These are phyloP conservation scores for Periconia macrospinosa DNA, from an alignment of 2,329 filamentous ascomycete genomes.

Conservation along the genomic window DNA sequence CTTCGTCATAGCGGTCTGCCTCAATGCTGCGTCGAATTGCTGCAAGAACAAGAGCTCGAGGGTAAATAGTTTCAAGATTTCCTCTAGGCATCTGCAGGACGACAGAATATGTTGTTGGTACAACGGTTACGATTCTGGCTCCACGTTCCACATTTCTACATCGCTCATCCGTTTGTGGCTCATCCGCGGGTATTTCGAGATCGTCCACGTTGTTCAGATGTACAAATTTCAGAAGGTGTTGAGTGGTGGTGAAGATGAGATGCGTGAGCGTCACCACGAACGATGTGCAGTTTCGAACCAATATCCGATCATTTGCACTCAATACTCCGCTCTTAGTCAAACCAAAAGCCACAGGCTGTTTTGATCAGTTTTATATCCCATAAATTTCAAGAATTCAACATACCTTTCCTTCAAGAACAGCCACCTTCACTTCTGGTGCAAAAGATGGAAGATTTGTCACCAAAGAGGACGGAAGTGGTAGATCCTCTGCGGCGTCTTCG, in stretches of 20 bases:
- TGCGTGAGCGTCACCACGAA: slow-evolving; percentile 81
- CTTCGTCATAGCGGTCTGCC: slow-evolving; percentile 75
- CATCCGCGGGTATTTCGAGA: slow-evolving; percentile 80
- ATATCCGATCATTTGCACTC: slow-evolving; percentile 72
- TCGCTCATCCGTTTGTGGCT: slow-evolving; percentile 88
- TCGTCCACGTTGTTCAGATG: slow-evolving; percentile 71
- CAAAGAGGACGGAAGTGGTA: slow-evolving; percentile 18
- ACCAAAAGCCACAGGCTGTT: slow-evolving; percentile 58
- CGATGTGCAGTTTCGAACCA: slow-evolving; percentile 89
- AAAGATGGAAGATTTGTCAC: slow-evolving; percentile 29
- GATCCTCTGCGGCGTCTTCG: slow-evolving; percentile 11
- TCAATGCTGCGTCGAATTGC: slow-evolving; percentile 84
- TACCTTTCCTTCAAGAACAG: slow-evolving; percentile 29
- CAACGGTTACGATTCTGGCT: slow-evolving; percentile 81
- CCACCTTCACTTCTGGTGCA: slow-evolving; percentile 26
- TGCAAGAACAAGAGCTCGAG: slow-evolving; percentile 86
- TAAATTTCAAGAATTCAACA: neutral
- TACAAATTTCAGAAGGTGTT: slow-evolving; percentile 91
- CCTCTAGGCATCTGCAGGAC: slow-evolving; percentile 94
- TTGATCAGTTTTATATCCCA: slow-evolving; percentile 8
- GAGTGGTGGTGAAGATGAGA: slow-evolving; percentile 88
- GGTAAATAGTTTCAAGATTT: slow-evolving; percentile 93
- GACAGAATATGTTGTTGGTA: slow-evolving; percentile 83
- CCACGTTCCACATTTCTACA: slow-evolving; percentile 92
- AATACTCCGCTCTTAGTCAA: slow-evolving; percentile 76